A percentile compares a stretch with the other conserved stretches of the same genome.
Evolutionary conservation across 179 eudicot genomes (phyloP).

Genomic region (Dionaea muscipula): DNA sequence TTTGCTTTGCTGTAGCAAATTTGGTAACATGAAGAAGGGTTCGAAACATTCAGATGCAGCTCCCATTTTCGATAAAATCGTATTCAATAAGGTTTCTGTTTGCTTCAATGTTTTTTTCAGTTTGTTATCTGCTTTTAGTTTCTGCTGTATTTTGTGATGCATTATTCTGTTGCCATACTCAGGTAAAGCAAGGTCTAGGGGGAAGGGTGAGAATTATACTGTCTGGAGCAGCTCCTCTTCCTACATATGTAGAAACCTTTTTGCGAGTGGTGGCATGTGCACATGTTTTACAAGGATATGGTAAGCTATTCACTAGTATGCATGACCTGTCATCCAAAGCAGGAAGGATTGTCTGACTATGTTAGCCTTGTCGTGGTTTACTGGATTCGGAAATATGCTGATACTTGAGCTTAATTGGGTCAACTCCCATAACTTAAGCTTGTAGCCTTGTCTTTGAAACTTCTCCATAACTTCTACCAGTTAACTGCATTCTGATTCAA

Average conservation of each 20-base stretch:
- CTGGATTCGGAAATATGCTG: no score
- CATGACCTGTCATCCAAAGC: not conserved
- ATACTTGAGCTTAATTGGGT: no score
- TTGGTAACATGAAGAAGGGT: conserved; percentile 65
- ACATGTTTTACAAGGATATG: conserved; percentile 91
- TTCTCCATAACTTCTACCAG: no score
- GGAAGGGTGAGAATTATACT: conserved; percentile 74
- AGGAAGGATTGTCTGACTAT: no score
- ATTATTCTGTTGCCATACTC: conserved; percentile 8
- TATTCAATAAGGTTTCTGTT: conserved; percentile 63
- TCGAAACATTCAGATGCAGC: conserved; percentile 62
- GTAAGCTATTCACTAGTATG: conserved; percentile 20
- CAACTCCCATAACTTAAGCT: no score
- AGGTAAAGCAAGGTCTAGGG: conserved; percentile 85
- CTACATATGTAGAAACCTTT: conserved; percentile 71
- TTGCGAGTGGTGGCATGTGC: conserved; percentile 74
- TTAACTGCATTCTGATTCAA: no score
- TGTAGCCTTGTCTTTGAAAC: no score
- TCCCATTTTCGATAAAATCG: conserved; percentile 68
- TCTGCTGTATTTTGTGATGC: not conserved
- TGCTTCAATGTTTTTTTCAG: not conserved
- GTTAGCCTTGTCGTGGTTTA: no score
- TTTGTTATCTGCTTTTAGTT: not conserved
- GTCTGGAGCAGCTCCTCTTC: conserved; percentile 95
- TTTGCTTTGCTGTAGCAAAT: conserved; percentile 41